Evolutionary conservation across 495 filamentous ascomycete genomes (phyloP), one percentile per base, ranked within the genome.

Genomic region (Podospora bellae-mahoneyi): DNA sequence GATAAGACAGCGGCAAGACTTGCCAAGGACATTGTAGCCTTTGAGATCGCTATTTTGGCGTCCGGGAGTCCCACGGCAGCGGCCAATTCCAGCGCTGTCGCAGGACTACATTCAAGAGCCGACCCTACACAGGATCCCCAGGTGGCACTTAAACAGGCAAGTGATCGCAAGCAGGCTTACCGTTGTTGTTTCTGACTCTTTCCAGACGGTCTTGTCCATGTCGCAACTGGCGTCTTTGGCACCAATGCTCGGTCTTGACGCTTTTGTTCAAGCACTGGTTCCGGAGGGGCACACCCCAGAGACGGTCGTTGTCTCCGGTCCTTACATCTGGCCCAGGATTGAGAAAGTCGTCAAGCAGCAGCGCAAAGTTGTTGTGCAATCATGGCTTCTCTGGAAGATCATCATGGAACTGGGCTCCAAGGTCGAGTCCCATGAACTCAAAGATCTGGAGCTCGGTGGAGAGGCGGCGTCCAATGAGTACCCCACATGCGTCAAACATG

Each of bases 401-500:
- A 61, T 67, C 54, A 18, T 16, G 9, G 1, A 18, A 2, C 4
- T 66, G 0, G 23, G 18, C 1, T 10, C 18, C 2, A 3, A 59
- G 27, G 26, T 64, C 23, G 30, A 34, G 18, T 58, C 39, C 15
- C 6, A 6, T 10, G 39, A 27, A 15, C 59, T 32, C 6, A 30
- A 27, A 15, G 59, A 5, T 3, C 7, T 15, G 53, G 3, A 19
- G 4, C 13, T 10, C 77, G 90, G 61, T 90, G 89, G 89, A 3
- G 15, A 48, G 6, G 39, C 39, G 0, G 39, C 10, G 7, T 48
- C 39, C 39, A 48, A 48, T 10, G 13, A 10, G 0, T 48, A 48
- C 15, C 82, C 86, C 71, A 88, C 84, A 27, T 91, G 90, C 69
- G 82, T 91, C 65, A 70, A 18, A 1, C 75, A 77, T 58, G 78